Base-by-base conservation (phyloP, 2,329 filamentous ascomycete species). In the Alternaria sp. region DNA sequence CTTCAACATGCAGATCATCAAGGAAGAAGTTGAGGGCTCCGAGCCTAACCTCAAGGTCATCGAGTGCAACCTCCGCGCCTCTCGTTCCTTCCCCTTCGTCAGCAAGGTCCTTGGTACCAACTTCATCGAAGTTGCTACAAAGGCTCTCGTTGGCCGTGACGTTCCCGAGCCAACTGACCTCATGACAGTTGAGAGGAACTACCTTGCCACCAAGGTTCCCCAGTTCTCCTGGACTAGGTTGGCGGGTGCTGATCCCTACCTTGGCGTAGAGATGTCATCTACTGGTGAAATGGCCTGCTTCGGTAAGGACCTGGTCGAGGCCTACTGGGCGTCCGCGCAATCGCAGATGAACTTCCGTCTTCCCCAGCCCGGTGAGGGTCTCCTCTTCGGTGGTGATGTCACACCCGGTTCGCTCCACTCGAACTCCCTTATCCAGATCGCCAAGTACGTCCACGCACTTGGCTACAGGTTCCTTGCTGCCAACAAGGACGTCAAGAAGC, bases 1-100 rank as follows among this genome's bases (percentile, higher is more conserved):
- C 63, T 99, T 98, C 89, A 99, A 99, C 87, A 98, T 99, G 95
- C 96, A 99, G 80, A 97, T 99, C 82, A 98, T 99, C 87, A 97
- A 97, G 85, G 93, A 92, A 12, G 85, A 91, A 75, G 88, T 91
- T 30, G 89, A 92, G 63, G 92, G 92, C 61, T 90, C 90, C 60
- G 87, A 91, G 76, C 88, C 92, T 33, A 86, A 88, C 26, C 88
- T 98, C 70, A 97, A 97, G 87, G 95, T 98, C 76, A 98, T 98
- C 68, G 95, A 98, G 84, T 98, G 95, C 86, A 98, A 98, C 82
- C 89, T 98, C 66, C 95, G 95, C 80, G 96, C 95, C 61, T 98
- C 95, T 64, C 94, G 95, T 67, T 98, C 95, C 1, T 98, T 98
- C 90, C 95, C 96, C 78, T 98, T 98, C 82, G 94, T 97, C 79